Evolutionary conservation across 2,329 filamentous ascomycete genomes (phyloP).

Genomic region (Aureobasidium sp.): DNA sequence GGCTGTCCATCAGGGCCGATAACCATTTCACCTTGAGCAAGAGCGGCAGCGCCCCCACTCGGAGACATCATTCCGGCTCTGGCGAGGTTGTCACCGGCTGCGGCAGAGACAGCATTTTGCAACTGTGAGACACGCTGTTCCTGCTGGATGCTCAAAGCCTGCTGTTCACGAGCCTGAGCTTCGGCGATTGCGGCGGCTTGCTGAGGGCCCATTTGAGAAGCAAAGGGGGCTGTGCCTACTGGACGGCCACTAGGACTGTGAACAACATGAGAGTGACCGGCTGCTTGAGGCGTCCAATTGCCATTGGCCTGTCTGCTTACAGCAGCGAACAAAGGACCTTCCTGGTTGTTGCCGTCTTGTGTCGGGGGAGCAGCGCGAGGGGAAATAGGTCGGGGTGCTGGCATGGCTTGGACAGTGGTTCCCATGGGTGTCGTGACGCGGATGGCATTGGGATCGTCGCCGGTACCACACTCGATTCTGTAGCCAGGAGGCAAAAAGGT

Average conservation of each 20-base stretch:
- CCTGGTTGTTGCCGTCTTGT: slow-evolving; percentile 7
- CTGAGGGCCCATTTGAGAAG: slow-evolving; percentile 23
- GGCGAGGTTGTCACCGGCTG: slow-evolving; percentile 42
- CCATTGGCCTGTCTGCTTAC: slow-evolving; percentile 26
- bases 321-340: slow-evolving; percentile 12
- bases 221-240: slow-evolving; percentile 34
- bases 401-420: slow-evolving; percentile 89
- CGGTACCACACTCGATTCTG: slow-evolving; percentile 89
- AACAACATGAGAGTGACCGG: slow-evolving; percentile 30
- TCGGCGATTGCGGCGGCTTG: slow-evolving; percentile 20
- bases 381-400: slow-evolving; percentile 40
- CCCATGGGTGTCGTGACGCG: slow-evolving; percentile 95
- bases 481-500: slow-evolving; percentile 93
- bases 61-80: slow-evolving; percentile 45
- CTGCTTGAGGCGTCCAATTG: slow-evolving; percentile 35
- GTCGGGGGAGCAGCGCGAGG: slow-evolving; percentile 33
- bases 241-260: slow-evolving; percentile 41
- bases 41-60: slow-evolving; percentile 32
- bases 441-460: slow-evolving; percentile 92
- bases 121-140: slow-evolving; percentile 61
- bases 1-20: slow-evolving; percentile 48
- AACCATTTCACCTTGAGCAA: slow-evolving; percentile 53
- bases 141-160: slow-evolving; percentile 41
- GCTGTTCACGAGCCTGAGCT: slow-evolving; percentile 21
- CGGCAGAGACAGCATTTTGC: slow-evolving; percentile 56